These are phyloP conservation scores for Euryodendron excelsum DNA, from an alignment of 148 eudicot genomes.

Conservation along the genomic window DNA sequence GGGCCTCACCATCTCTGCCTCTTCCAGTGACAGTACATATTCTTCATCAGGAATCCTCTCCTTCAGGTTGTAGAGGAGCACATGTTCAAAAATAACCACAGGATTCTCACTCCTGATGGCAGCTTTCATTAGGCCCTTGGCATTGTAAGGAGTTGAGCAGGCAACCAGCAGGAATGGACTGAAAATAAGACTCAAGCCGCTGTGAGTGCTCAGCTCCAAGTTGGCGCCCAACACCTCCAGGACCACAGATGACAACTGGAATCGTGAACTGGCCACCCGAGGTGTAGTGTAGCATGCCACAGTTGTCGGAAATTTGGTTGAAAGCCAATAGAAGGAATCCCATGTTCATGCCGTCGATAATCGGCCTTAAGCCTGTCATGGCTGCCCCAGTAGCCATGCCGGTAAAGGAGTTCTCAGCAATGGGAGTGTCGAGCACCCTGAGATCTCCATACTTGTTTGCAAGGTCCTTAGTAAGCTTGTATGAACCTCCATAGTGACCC, in stretches of 20 bases:
- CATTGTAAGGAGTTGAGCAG: conserved; percentile 86
- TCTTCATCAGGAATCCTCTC: conserved; percentile 86
- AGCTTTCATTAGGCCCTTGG: conserved; percentile 90
- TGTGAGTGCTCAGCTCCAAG: conserved; percentile 93
- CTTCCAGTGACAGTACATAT: conserved; percentile 64
- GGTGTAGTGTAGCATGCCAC: conserved; percentile 92
- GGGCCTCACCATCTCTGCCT: conserved; percentile 93
- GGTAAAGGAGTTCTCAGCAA: conserved; percentile 88
- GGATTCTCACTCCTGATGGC: conserved; percentile 88
- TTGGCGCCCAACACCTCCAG: conserved; percentile 95
- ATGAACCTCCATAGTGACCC: conserved; percentile 88
- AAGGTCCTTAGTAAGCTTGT: conserved; percentile 73
- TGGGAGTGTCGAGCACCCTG: conserved; percentile 86
- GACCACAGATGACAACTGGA: conserved; percentile 83
- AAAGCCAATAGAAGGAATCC: conserved; percentile 84
- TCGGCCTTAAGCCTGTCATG: conserved; percentile 85
- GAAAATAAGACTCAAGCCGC: conserved; percentile 84
- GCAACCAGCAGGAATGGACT: conserved; percentile 82
- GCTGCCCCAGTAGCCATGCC: conserved; percentile 94
- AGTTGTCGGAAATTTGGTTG: conserved; percentile 86
- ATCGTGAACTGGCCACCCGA: conserved; percentile 95
- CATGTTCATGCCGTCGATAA: conserved; percentile 91
- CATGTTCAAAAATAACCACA: conserved; percentile 83
- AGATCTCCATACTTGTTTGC: conserved; percentile 75
- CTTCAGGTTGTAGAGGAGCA: conserved; percentile 80